Evolutionary conservation across 2,329 filamentous ascomycete genomes (phyloP), one percentile per base, ranked within the genome.

Genomic region (Cladophialophora bantiana): DNA sequence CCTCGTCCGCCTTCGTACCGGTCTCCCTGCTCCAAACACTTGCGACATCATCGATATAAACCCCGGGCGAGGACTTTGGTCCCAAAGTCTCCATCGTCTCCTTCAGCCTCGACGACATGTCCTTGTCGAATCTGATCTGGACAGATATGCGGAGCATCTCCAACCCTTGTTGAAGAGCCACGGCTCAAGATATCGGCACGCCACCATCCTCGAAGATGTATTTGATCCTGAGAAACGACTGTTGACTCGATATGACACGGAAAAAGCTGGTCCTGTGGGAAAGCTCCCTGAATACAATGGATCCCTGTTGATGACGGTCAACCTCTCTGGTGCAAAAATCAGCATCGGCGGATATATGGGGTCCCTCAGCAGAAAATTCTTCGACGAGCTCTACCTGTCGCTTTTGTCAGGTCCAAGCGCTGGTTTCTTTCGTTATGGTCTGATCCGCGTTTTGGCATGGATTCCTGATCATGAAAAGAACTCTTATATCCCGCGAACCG

Each of bases 11-110:
- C 80, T 96, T n/a, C 87, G 85, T 2, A 84, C 86, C 0, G 88
- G 88, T 2, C 84, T 98, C 18, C 80, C 87, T 38, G 85, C 87
- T 53, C 89, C 95, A 77, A 81, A 83, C 58, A 91, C 92, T 62
- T 93, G 94, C 78, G 93, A 96, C 73, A 85, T 98, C 53, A 82
- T 99, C 73, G 94, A 98, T 75, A 82, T 97, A 64, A 92, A 94
- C 76, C 94, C 94, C 0, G 93, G 93, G 13, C 81, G 81, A 0
- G 92, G 93, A 7, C 62, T 96, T 2, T 95, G 90, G 87, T 96
- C 94, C 38, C 82, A 83, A 34, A 91, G 90, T 73, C 82, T 98
- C 0, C 88, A 97, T 75, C 83, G 92, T 0, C 80, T 85, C 54
- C 82, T 99, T 7, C 81, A 92, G 73, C 94, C 94, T 4, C 88